Base-by-base conservation (phyloP, 1,284 basidiomycete species). In the Acaromyces ingoldii region DNA sequence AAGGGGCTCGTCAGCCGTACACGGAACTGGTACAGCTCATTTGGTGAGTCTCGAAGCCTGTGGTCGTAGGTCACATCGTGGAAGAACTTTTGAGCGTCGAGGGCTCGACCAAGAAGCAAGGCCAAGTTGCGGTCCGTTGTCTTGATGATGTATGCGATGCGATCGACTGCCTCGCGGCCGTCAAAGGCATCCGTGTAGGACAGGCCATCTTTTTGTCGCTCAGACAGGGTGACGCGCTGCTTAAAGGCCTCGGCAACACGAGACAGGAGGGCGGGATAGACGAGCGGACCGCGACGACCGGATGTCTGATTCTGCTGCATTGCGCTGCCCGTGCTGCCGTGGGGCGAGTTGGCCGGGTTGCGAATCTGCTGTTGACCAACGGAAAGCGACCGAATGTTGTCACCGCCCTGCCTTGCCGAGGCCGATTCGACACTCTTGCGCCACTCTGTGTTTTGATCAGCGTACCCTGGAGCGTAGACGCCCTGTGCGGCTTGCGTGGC, bases 31-130 rank as follows among this genome's bases (percentile, higher is more conserved):
- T 97, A 99, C 26, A 99, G 79, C 77, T 98, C 95, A 58, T 83
- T 81, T 2, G 85, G 80, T 64, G 85, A 90, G 77, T 98, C 95
- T 45, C 95, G 82, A 58, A 99, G 76, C 11, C 93, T 85, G 76
- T 98, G 95, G 72, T 97, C 92, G 75, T 98, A 99, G 6, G 93
- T 96, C 61, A 98, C 95, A 70, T 97, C 95, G 76, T 99, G 95
- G 76, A 98, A 98, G 79, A 93, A 97, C 79, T 97, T 98, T 78
- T 98, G 95, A 11, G 91, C 88, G 73, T 98, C 95, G 51, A 99
- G 81, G 4, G 93, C 91, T 43, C 95, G 83, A 11, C 95, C 95
- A 9, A 98, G 82, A 2, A 99, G 81, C 40, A 98, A 78, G 3
- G 95, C 95, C 21, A 99, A 82, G 76, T 96, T 97, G 17, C 95